Evolutionary conservation across 306 rosid species (phyloP), one percentile per base, ranked within the genome.

Genomic region (Begonia peltatifolia): DNA sequence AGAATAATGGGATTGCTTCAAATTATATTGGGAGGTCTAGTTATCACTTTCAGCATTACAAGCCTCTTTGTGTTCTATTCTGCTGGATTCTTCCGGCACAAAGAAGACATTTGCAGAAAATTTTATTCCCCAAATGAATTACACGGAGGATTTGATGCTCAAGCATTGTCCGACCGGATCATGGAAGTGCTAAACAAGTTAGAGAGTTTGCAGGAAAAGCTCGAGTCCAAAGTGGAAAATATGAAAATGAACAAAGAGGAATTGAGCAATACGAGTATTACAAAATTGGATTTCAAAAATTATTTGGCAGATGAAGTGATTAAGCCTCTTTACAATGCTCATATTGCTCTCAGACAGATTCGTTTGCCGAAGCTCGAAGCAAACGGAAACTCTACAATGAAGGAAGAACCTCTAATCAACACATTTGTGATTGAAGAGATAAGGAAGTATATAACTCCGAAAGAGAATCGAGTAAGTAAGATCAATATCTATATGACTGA

Each of bases 381-480:
- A 59, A 44, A 68, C 6, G 46, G 59, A 46, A 82, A 86, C 64
- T 72, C 73, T 10, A 68, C 74, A 2, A 16, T 66, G 63, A 75
- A 69, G 49, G 96, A 92, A 36, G 86, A 86, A 53, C 87, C 96
- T 63, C 65, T 86, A 76, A 79, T 92, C 55, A 83, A 86, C 38
- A 63, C 60, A 50, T 92, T 92, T 48, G 65, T 79, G 42, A 79
- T 59, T 2, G 99, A 92, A 63, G 99, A 92, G 77, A 83, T 83
- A 43, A 69, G 87, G 59, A 92, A 92, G 66, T 92, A 92, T 17
- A 79, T 92, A 53, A 83, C 93, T 55, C 94, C 99, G 53, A 92
- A 83, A 46, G 85, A 81, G 71, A 92, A 65, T 42, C 72, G 83
- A 58, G 57, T 46, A 56, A 78, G 84, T n/a, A 80, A 79, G 73